Base-by-base conservation (phyloP, 129 eudicot genomes). In the Ambrosia artemisiifolia region DNA sequence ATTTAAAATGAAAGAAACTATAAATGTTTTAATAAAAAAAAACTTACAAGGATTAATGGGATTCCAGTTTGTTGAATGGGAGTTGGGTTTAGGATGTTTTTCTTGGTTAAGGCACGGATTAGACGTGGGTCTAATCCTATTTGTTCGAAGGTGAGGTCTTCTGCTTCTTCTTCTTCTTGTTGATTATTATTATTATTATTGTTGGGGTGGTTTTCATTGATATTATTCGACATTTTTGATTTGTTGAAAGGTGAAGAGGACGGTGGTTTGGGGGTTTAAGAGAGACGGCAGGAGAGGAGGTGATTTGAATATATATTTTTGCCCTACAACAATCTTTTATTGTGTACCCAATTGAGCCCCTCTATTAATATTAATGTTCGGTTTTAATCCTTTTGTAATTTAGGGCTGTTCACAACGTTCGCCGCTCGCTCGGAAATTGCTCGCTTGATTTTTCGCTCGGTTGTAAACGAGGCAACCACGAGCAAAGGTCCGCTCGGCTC, bases 121-220 rank as follows among this genome's bases (percentile, higher is more conserved):
- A 90, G 86, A 63, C 97, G 96, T 57, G 95, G 74, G 83, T 94
- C 98, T 18, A 94, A 74, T 6, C 97, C 95, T 2, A 94, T 85
- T 16, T 87, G 82, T 84, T 90, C 93, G 60, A 94, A 94, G 60
- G 67, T 86, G 46, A 65, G 82, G 9, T 75, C 74, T 14, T 88
- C 83, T 7, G 40, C 64, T 16, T 78, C 90, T 59, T 67, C 71
- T 59, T 60, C 67, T 16, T 78, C 77, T 63, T 78, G 83, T 57
- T 60, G 67, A 13, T 78, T 75, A 54, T 78, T 81, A 8, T 38
- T 80, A 40, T 55, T 71, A 34, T 76, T 54, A 1, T 56, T 11
- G 5, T 33, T n/a, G n/a, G n/a, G 13, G 7, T 35, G 28, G 17
- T 18, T 53, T 50, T 63, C 63, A 5, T 44, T 65, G 66, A 28